phyloP scores from a whole-genome alignment of 116 monocot genomes.

The Trichopus zeylanicus region DNA sequence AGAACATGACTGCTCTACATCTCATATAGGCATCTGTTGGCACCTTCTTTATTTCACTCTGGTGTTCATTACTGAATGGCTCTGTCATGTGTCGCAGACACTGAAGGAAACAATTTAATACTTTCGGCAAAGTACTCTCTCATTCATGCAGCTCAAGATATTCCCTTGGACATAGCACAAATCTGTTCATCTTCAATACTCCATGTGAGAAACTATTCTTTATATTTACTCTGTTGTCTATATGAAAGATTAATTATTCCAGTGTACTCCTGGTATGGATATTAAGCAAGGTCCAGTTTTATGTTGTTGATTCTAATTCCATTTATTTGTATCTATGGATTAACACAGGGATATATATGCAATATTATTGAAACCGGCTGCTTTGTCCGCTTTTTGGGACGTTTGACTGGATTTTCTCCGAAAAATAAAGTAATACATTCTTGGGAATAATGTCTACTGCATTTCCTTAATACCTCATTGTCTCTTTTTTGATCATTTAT shows the following conservation, averaged over 20 bases:
- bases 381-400: slow-evolving; percentile 94
- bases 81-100: slow-evolving; percentile 30
- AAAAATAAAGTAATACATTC: slow-evolving; percentile 47
- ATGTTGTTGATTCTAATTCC: background rate
- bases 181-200: slow-evolving; percentile 40
- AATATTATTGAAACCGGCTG: slow-evolving; percentile 83
- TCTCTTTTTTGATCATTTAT: slow-evolving; percentile 10
- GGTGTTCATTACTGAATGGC: background rate
- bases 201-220: slow-evolving; percentile 38
- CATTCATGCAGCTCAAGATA: slow-evolving; percentile 37
- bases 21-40: background rate
- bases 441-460: background rate
- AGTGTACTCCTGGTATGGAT: background rate
- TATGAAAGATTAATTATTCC: background rate
- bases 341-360: slow-evolving; percentile 77
- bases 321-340: slow-evolving; percentile 1
- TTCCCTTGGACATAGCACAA: slow-evolving; percentile 55
- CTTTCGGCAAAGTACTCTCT: slow-evolving; percentile 90
- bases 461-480: slow-evolving; percentile 10
- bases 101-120: slow-evolving; percentile 55
- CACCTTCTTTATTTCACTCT: background rate
- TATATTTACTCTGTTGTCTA: background rate
- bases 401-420: slow-evolving; percentile 77
- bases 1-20: too few species aligned
- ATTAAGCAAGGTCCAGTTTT: too few species aligned